Evolutionary conservation across 2,329 filamentous ascomycete species (phyloP), one percentile per base, ranked within the genome.

Genomic region (Thelonectria olida): DNA sequence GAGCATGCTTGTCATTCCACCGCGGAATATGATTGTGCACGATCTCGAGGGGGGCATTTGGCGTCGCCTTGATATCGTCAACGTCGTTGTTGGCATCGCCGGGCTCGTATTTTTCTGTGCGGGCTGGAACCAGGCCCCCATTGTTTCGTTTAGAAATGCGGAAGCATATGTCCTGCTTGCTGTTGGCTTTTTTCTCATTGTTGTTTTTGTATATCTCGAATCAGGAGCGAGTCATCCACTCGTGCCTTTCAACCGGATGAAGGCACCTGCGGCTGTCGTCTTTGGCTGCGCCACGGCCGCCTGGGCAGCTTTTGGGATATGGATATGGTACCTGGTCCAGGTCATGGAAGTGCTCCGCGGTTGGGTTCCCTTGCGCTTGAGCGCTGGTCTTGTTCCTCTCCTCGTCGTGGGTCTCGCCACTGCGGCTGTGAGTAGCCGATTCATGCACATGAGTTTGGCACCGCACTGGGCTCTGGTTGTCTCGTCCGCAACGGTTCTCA

Each of bases 301-400:
- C 34, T 72, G 62, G 58, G 68, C 62, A 13, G 63, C 64, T 7
- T 72, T 72, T 52, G 67, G 62, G 3, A 52, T 72, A 4, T 72
- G 70, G 70, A 47, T 65, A 15, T 72, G 70, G 70, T 70, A 72
- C 51, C 63, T 68, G 20, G 53, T 63, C 20, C 70, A 67, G 27
- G 64, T 72, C n/a, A 45, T 72, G 5, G 66, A 69, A 45, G 62
- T 63, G 10, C 5, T 72, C 12, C 64, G 70, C 48, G 66, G 54
- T 22, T 72, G 70, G 70, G 58, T 34, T 7, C 49, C 67, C 13
- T 55, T 72, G 3, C 59, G 59, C 4, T 38, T 64, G 10, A 68
- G 67, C 20, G 68, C 67, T 23, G 67, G 61, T 2, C 63, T 72
- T 36, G 60, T 72, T 2, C 70, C 70, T 3, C 25, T 72, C 9